Conservation (phyloP, 257 asterid genomes). For the Solanum paucissectum region DNA sequence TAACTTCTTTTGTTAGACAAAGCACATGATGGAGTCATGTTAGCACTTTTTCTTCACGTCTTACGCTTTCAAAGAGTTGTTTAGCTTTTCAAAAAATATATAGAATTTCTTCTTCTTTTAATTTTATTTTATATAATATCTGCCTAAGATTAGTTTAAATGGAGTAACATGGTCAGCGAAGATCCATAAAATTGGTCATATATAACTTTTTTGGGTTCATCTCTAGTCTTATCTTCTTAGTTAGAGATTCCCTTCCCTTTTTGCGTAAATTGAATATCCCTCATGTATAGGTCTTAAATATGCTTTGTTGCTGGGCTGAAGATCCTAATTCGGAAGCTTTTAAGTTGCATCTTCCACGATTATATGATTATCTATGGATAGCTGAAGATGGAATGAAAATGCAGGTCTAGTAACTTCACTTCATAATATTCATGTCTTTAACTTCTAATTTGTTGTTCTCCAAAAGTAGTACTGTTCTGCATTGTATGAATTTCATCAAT, state of each 20-base stretch:
- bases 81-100: too few species aligned
- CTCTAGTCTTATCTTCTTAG: too few species aligned
- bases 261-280: not conserved
- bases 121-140: too few species aligned
- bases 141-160: too few species aligned
- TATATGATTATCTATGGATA: constrained; percentile 38
- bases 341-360: not conserved
- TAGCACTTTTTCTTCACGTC: too few species aligned
- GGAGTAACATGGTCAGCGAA: too few species aligned
- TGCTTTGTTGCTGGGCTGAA: constrained; percentile 11
- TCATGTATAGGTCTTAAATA: not conserved
- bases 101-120: too few species aligned
- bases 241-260: not conserved
- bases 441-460: not conserved
- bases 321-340: constrained; percentile 7
- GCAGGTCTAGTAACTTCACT: constrained; percentile 25
- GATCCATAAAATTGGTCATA: too few species aligned
- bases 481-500: not conserved
- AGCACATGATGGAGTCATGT: too few species aligned
- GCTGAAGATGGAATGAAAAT: constrained; percentile 29
- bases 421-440: not conserved
- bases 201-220: too few species aligned
- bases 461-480: not conserved
- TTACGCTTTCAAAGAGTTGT: too few species aligned
- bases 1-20: not conserved